A percentile compares a stretch with the other conserved stretches of the same genome.
phyloP scores from a whole-genome alignment of 2,329 filamentous ascomycete species.

The Didymella arachidicola region DNA sequence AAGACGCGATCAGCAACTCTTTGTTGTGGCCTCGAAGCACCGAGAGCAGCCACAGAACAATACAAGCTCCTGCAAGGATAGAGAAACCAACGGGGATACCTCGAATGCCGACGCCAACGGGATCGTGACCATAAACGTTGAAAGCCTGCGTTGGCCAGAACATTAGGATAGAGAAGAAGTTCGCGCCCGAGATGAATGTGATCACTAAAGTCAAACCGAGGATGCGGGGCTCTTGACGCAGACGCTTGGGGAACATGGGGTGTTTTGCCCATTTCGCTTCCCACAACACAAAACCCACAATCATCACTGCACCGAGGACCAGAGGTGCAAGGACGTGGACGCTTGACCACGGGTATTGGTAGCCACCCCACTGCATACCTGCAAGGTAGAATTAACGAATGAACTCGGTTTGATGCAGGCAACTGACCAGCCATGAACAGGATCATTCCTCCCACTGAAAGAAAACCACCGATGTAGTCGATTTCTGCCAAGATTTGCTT shows the following conservation, averaged over 20 bases:
- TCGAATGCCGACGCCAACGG: constrained; percentile 68
- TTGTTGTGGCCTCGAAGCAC: constrained; percentile 66
- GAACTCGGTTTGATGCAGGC: neutral
- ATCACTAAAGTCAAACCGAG: constrained; percentile 41
- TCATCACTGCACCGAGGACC: constrained; percentile 57
- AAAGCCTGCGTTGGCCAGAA: constrained; percentile 47
- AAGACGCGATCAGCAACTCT: constrained; percentile 65
- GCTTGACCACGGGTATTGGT: constrained; percentile 63
- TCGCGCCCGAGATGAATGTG: constrained; percentile 44
- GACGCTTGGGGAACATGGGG: constrained; percentile 55
- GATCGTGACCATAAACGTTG: constrained; percentile 60
- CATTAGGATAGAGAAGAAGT: constrained; percentile 45
- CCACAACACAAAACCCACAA: constrained; percentile 61
- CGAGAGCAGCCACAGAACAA: constrained; percentile 66
- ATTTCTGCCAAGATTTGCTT: constrained; percentile 33
- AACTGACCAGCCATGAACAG: constrained; percentile 38
- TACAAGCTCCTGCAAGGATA: constrained; percentile 68
- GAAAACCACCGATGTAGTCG: constrained; percentile 40
- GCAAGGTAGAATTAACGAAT: neutral
- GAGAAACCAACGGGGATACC: constrained; percentile 70
- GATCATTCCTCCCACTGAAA: constrained; percentile 36
- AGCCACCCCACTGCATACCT: constrained; percentile 57
- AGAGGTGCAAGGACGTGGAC: constrained; percentile 63
- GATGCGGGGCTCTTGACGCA: constrained; percentile 39
- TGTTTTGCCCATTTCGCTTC: constrained; percentile 45